Percentiles rank a stretch among this genome's conserved stretches.
Conservation (phyloP, 73 alveolate species). For the Uronychia binucleata region DNA sequence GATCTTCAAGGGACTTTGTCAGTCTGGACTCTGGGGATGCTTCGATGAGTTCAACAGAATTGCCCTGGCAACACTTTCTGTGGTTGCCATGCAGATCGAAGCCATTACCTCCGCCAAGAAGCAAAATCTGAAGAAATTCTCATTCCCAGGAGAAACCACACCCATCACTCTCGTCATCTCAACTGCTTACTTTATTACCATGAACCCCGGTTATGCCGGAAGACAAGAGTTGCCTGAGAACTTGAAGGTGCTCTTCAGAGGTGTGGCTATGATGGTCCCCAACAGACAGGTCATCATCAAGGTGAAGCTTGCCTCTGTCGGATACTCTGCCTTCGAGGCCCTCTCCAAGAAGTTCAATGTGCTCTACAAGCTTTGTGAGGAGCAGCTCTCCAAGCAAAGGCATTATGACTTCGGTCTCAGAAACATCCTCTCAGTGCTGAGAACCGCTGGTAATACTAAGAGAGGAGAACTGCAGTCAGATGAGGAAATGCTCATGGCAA, state of each 20-base stretch:
- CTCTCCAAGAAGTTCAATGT: conserved; percentile 99
- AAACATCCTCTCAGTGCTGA: conserved; percentile 96
- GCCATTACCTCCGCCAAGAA: conserved; percentile 96
- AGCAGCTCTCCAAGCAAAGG: conserved; percentile 98
- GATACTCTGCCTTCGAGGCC: conserved; percentile 92
- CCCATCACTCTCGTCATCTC: conserved; percentile 87
- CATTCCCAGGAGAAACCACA: conserved; percentile 98
- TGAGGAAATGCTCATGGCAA: conserved; percentile 96
- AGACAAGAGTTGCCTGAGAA: conserved; percentile 99
- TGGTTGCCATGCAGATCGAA: conserved; percentile 99
- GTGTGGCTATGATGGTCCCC: conserved; percentile 99
- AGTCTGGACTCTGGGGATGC: conserved; percentile 99
- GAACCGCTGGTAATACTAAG: conserved; percentile 99
- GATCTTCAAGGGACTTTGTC: conserved; percentile 99
- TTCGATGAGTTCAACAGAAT: conserved; percentile 99
- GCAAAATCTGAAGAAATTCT: conserved; percentile 93
- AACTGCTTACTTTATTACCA: conserved; percentile 99
- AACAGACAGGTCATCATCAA: conserved; percentile 98
- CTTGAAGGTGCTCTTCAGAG: conserved; percentile 99
- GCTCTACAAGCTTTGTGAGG: conserved; percentile 99
- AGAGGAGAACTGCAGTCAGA: conserved; percentile 89
- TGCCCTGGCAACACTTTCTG: conserved; percentile 98
- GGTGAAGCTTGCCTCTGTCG: conserved; percentile 99
- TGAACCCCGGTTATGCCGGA: conserved; percentile 99
- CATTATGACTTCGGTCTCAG: conserved; percentile 98